Base-by-base conservation (phyloP, 257 asterid species). In the Primulina eburnea region DNA sequence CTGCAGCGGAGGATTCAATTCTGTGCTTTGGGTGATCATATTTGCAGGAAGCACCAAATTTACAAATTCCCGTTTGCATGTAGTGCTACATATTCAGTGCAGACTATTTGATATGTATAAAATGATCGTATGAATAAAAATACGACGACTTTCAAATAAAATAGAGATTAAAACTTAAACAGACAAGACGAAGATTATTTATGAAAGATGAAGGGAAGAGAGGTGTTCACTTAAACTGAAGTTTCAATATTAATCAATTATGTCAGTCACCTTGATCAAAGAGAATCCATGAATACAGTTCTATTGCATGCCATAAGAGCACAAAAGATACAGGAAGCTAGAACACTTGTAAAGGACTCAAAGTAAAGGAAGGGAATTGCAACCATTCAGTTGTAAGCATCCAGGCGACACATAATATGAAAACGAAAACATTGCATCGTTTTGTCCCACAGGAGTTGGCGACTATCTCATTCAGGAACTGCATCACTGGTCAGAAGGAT, bases 1-100 rank as follows among this genome's bases (percentile, higher is more conserved):
- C 85, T 0, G 87, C 85, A 30, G 82, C 75, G 17, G 91, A 80
- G 71, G 93, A 80, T 71, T 90, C 96, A 72, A 79, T 76, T 78
- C 92, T 95, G 56, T 80, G 90, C 76, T 90, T 91, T 70, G 99
- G 99, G 77, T 93, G 99, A 82, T 93, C 85, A 71, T 89, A 93
- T 80, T 90, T 93, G 92, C 99, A 93, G 77, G 97, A 90, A 63
- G 85, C 75, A 75, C 99, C 99, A 75, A 79, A 94, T 82, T 89
- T 91, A 82, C 99, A 94, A 81, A 74, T 82, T 71, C 99, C 95
- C 26, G 96, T 91, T 76, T 85, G 89, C 95, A 94, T 88, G 79
- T 81, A 94, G 86, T 89, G 81, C 97, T 94, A 79, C 81, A 82
- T 76, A 70, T 80, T 65, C 76, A 81, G 69, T 30, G 69, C 69